Evolutionary conservation across 2,329 filamentous ascomycete species (phyloP), one percentile per base, ranked within the genome.

Genomic region (Claviceps lovelessii): DNA sequence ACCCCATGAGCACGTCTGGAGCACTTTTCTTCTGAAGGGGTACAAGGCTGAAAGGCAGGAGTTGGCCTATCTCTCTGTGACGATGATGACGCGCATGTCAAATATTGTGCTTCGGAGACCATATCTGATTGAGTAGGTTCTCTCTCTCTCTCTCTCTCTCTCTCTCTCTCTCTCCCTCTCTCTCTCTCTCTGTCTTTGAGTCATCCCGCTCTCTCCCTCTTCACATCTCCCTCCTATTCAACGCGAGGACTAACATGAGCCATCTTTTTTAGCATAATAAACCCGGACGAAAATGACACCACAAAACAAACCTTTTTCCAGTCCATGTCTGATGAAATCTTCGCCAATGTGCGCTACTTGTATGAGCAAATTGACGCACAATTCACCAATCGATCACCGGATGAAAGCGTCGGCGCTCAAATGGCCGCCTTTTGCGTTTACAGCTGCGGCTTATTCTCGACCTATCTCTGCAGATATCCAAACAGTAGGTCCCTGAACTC

Each of bases 371-470:
- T 79, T 17, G 71, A 76, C 49, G 72, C 73, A 5, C 76, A 78
- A 54, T 79, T 77, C 56, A 70, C 71, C 15, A 68, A 71, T 5
- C 70, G 73, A 6, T 65, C 71, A 1, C 65, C 70, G 0, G 72
- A 76, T 37, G 75, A 77, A 57, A 73, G 73, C 41, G 70, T 77
- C 17, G 76, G 76, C 2, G 75, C 75, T 2, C 76, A 79, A 60
- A 79, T 79, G 69, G 71, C 76, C 17, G 74, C 75, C 1, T 79
- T 79, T 58, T 76, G 74, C 54, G 75, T 79, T 13, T 79, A 79
- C 52, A 76, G 70, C n/a, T 79, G 76, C 57, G 76, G 75, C 15
- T 66, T 79, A 29, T 71, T 79, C 54, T 72, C 76, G 7, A 72
- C 72, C 4, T 79, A 79, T 53, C 63, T 78, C 2, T 76, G 71